Base-by-base conservation (phyloP, 352 stramenopile species). In the Peronospora farinosa region DNA sequence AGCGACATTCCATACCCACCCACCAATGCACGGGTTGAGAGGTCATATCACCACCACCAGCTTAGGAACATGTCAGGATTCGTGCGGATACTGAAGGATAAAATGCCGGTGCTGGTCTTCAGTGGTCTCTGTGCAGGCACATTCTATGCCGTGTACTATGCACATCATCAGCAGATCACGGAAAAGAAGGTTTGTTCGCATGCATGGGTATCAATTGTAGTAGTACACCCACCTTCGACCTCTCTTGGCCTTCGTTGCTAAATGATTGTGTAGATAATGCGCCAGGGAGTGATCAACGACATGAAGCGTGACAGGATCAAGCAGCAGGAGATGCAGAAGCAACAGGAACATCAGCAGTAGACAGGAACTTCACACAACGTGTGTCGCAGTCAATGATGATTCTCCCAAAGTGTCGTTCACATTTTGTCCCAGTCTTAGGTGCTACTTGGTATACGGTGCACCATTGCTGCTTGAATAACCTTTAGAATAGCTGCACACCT, bases 241-340 rank as follows among this genome's bases (percentile, higher is more conserved):
- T 45, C 30, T 31, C 25, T 25, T n/a, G 19, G 19, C 1, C 11
- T n/a, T 5, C n/a, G 31, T 56, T 40, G 38, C 36, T 55, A 7
- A 55, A 33, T 51, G 12, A 47, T 54, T 27, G n/a, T 64, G 27
- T 32, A 82, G 74, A 56, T 63, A 30, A 91, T 91, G 79, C 73
- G 77, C 19, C 73, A 77, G 15, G 79, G 79, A 5, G 79, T 91
- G 39, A 86, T 88, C 44, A 82, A 82, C 47, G 79, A 91, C 59
- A 91, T 91, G 50, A 83, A 77, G 51, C 74, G 79, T 15, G 77
- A 87, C 44, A 75, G 79, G 9, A 44, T 78, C 37, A 80, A 74
- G 56, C 70, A 58, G 39, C 65, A 60, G 12, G 66, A 78, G 49
- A 63, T 78, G 61, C 55, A 77, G 23, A 55, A 72, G 33, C 45